A percentile compares a stretch with the other conserved stretches of the same genome.
Evolutionary conservation across 2,329 filamentous ascomycete genomes (phyloP).

Genomic region (Fusarium marasasianum): DNA sequence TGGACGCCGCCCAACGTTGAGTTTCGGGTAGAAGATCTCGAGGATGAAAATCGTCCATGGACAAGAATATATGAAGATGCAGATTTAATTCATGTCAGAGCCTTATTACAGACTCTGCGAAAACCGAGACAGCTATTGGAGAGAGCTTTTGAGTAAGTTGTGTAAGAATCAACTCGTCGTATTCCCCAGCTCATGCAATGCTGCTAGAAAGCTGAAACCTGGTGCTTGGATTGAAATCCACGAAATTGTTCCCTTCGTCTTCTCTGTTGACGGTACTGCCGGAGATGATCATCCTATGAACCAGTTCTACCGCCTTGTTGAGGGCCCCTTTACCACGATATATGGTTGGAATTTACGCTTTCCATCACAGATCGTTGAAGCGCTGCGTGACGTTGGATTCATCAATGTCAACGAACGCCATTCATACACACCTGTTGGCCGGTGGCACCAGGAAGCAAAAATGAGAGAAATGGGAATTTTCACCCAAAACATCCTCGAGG

Average conservation of each 20-base stretch:
- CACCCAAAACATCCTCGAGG: slow-evolving; percentile 48
- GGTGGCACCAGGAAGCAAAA: slow-evolving; percentile 50
- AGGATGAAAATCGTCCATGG: slow-evolving; percentile 49
- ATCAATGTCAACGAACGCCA: slow-evolving; percentile 44
- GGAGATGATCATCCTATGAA: slow-evolving; percentile 46
- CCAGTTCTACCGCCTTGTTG: slow-evolving; percentile 46
- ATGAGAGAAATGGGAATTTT: slow-evolving; percentile 52
- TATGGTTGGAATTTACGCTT: slow-evolving; percentile 51
- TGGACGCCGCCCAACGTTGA: slow-evolving; percentile 66
- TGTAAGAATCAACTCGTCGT: background rate
- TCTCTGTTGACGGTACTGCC: slow-evolving; percentile 46
- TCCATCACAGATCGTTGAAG: slow-evolving; percentile 40
- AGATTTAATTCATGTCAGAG: slow-evolving; percentile 64
- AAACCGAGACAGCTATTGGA: slow-evolving; percentile 60
- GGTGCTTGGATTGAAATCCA: slow-evolving; percentile 55
- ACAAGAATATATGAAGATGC: slow-evolving; percentile 50
- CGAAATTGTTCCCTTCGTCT: slow-evolving; percentile 47
- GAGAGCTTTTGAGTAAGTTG: slow-evolving; percentile 55
- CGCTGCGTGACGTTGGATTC: slow-evolving; percentile 48
- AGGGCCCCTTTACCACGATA: slow-evolving; percentile 43
- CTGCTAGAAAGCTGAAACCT: slow-evolving; percentile 46
- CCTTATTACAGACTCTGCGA: slow-evolving; percentile 60
- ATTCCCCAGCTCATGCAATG: slow-evolving; percentile 12
- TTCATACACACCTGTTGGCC: slow-evolving; percentile 48
- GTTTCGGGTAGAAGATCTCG: slow-evolving; percentile 55